A percentile compares a stretch with the other conserved stretches of the same genome.
Conservation (phyloP, 352 stramenopile genomes). For the Pythium chondricola region DNA sequence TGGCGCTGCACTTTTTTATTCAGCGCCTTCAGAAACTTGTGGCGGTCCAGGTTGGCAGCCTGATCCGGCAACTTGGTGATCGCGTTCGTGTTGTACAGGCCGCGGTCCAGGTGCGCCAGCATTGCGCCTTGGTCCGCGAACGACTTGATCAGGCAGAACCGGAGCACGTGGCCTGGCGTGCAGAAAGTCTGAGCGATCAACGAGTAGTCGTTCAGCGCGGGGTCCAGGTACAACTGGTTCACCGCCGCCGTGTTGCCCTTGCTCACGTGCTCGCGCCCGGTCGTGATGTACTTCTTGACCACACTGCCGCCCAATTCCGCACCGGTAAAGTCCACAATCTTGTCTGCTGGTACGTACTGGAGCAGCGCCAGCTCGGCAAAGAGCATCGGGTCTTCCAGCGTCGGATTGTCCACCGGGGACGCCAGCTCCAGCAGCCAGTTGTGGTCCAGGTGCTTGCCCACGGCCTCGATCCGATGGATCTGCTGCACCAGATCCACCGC, state of each 20-base stretch:
- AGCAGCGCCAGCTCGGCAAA: constrained; percentile 5
- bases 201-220: background rate
- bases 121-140: constrained; percentile 5
- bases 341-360: background rate
- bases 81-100: background rate
- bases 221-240: background rate
- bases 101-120: background rate
- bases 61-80: constrained; percentile 3
- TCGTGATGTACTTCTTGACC: constrained; percentile 3
- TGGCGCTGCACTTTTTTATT: constrained; percentile 6
- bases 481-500: background rate
- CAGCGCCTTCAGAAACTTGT: constrained; percentile 1
- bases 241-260: background rate
- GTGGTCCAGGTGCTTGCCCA: background rate
- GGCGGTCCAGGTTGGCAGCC: constrained; percentile 1
- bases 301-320: background rate
- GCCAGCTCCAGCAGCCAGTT: background rate
- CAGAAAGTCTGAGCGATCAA: constrained; percentile 3
- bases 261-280: background rate
- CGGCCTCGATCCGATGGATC: background rate
- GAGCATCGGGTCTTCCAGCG: background rate
- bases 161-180: constrained; percentile 2
- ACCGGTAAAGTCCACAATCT: background rate
- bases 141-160: constrained; percentile 7
- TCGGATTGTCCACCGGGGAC: background rate